These are phyloP conservation scores for Colletotrichum simmondsii DNA, from an alignment of 2,329 filamentous ascomycete species.

Conservation along the genomic window DNA sequence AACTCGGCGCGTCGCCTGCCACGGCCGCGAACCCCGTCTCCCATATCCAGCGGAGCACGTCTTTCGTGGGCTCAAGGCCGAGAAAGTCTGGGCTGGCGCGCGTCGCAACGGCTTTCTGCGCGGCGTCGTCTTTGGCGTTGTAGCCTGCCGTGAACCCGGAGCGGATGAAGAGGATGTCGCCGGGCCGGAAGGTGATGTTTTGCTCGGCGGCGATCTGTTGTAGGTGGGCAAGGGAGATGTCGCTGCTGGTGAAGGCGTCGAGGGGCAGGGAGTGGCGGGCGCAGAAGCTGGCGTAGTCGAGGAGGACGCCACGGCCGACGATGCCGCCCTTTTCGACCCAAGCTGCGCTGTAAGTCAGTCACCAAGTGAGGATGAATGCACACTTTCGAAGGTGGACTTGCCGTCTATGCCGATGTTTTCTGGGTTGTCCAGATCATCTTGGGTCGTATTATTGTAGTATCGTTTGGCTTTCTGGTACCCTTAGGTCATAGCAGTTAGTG, in stretches of 20 bases:
- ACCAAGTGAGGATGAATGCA: too few relatives aligned
- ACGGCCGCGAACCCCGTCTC: slow-evolving; percentile 56
- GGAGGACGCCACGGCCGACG: slow-evolving; percentile 60
- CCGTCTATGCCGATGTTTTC: slow-evolving; percentile 53
- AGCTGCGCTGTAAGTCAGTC: not conserved
- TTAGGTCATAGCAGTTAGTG: not conserved
- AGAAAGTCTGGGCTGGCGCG: slow-evolving; percentile 44
- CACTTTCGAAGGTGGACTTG: not conserved
- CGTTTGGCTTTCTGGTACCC: slow-evolving; percentile 49
- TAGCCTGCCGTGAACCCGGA: slow-evolving; percentile 47
- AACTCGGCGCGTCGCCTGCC: slow-evolving; percentile 53
- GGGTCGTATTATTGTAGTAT: slow-evolving; percentile 47
- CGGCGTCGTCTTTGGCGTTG: slow-evolving; percentile 36
- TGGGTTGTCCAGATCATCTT: slow-evolving; percentile 54
- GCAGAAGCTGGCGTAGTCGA: slow-evolving; percentile 64
- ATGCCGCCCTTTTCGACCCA: slow-evolving; percentile 49
- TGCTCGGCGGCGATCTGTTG: slow-evolving; percentile 47
- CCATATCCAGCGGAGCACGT: slow-evolving; percentile 56
- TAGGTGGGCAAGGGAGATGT: slow-evolving; percentile 51
- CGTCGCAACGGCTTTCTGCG: slow-evolving; percentile 41
- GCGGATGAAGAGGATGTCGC: slow-evolving; percentile 63
- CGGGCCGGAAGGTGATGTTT: slow-evolving; percentile 55
- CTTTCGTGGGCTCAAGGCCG: slow-evolving; percentile 50
- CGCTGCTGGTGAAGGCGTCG: slow-evolving; percentile 61
- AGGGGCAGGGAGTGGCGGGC: slow-evolving; percentile 61